phyloP scores from a whole-genome alignment of 2,329 filamentous ascomycete genomes.

The Zopfia rhizophila region DNA sequence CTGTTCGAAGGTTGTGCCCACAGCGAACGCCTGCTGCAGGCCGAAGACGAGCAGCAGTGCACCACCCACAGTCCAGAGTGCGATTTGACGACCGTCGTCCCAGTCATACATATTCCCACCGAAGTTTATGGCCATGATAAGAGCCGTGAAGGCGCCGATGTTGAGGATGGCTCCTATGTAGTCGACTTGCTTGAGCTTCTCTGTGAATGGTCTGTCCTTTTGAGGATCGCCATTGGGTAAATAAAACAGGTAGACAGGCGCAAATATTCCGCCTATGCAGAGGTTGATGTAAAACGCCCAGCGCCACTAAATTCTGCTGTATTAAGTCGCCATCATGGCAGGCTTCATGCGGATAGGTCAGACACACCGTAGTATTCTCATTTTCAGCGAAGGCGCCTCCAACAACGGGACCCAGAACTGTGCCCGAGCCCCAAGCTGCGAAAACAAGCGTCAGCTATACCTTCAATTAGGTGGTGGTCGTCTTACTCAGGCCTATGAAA shows the following conservation, averaged over 20 bases:
- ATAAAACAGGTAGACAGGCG: background rate
- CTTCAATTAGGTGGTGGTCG: slow-evolving; percentile 18
- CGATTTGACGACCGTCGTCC: slow-evolving; percentile 56
- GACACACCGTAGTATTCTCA: too few relatives aligned
- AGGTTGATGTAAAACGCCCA: slow-evolving; percentile 46
- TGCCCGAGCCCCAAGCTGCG: slow-evolving; percentile 62
- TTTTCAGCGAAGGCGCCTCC: slow-evolving; percentile 59
- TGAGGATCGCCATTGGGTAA: background rate
- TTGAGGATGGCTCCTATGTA: slow-evolving; percentile 56
- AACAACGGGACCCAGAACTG: slow-evolving; percentile 57
- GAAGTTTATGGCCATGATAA: slow-evolving; percentile 62
- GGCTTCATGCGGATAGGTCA: too few relatives aligned
- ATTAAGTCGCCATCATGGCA: too few relatives aligned
- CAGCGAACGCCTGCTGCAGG: slow-evolving; percentile 55
- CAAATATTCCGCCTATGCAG: background rate
- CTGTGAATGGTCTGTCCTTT: background rate
- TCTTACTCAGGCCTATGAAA: background rate
- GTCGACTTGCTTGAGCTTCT: slow-evolving; percentile 2
- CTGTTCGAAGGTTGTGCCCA: slow-evolving; percentile 33
- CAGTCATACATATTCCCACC: slow-evolving; percentile 62
- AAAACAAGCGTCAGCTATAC: too few relatives aligned
- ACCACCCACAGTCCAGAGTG: slow-evolving; percentile 57
- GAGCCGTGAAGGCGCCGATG: slow-evolving; percentile 50
- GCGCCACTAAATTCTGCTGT: slow-evolving; percentile 54
- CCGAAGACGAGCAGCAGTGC: slow-evolving; percentile 54